Conservation (phyloP, 176 grass and related monocot species). For the Leersia perrieri region DNA sequence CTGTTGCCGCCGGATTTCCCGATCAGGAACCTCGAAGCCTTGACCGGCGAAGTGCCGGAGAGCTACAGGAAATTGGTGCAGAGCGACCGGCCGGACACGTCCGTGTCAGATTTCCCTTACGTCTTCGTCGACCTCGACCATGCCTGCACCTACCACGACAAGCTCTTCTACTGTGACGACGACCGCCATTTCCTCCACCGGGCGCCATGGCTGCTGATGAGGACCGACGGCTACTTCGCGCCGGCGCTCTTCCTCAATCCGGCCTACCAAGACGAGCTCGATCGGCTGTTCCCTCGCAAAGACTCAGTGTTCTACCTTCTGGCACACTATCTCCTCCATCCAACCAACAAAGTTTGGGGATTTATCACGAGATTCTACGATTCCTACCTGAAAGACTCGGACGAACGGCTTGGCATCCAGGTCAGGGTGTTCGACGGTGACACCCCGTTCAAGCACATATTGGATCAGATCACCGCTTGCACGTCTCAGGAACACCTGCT, state of each 20-base stretch:
- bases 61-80: slow-evolving; percentile 47
- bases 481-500: slow-evolving; percentile 32
- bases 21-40: slow-evolving; percentile 21
- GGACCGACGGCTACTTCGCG: slow-evolving; percentile 60
- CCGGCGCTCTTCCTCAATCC: slow-evolving; percentile 59
- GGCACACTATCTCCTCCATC: slow-evolving; percentile 53
- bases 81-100: not conserved
- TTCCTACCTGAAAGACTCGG: slow-evolving; percentile 28
- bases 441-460: slow-evolving; percentile 33
- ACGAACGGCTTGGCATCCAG: slow-evolving; percentile 54
- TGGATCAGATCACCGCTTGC: slow-evolving; percentile 50
- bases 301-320: slow-evolving; percentile 62
- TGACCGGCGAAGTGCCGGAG: slow-evolving; percentile 32
- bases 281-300: slow-evolving; percentile 44
- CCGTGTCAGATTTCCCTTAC: slow-evolving; percentile 6
- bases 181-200: slow-evolving; percentile 44
- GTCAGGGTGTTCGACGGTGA: slow-evolving; percentile 57
- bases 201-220: slow-evolving; percentile 52
- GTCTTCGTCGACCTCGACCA: slow-evolving; percentile 53
- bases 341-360: slow-evolving; percentile 60
- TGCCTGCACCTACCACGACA: slow-evolving; percentile 28
- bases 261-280: slow-evolving; percentile 44
- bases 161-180: slow-evolving; percentile 63
- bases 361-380: slow-evolving; percentile 57
- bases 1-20: slow-evolving; percentile 60